Evolutionary conservation across 805 yeast species (phyloP), one percentile per base, ranked within the genome.

Genomic region (Kregervanrija pseudodelftensis): DNA sequence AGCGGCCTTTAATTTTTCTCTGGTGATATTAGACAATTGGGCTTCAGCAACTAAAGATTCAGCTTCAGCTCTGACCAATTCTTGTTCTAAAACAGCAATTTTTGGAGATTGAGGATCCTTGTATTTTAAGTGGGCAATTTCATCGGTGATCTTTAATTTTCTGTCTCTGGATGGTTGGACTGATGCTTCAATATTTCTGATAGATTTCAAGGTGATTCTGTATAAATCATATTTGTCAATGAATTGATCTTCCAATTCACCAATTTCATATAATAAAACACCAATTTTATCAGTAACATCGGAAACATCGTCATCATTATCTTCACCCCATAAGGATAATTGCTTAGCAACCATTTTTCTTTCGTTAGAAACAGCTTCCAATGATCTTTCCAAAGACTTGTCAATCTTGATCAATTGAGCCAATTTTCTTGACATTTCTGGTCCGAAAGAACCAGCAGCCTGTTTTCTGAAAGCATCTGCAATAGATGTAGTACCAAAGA

Each of bases 21-120:
- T 86, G 59, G 98, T 91, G 70, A 93, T 91, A 75, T 91, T 91
- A 52, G 96, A 87, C 65, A 91, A 80, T 76, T 91, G 99, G 48
- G 98, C 98, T 76, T 91, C 99, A 49, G 99, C 99, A 60, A 91
- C 99, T 59, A 91, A 80, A 42, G 96, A 88, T 74, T 93, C 98
- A 55, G 98, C 98, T 76, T 91, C 99, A 42, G 98, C 97, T 71
- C 99, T 83, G 56, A 93, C 98, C 66, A 93, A 79, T 73, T 93
- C 98, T 74, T 93, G 98, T 77, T 91, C 99, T 67, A 91, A 80
- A 44, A 90, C 91, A 54, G 86, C 82, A 55, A 91, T 85, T 77
- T 91, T 91, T 67, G 96, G 95, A 44, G 96, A 88, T 72, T 85
- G 88, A 52, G 99, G 98, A 69, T 91, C 98, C 78, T 91, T 91